A percentile compares a stretch with the other conserved stretches of the same genome.
Evolutionary conservation across 2,329 filamentous ascomycete species (phyloP).

Genomic region (Cladosporium sp.): DNA sequence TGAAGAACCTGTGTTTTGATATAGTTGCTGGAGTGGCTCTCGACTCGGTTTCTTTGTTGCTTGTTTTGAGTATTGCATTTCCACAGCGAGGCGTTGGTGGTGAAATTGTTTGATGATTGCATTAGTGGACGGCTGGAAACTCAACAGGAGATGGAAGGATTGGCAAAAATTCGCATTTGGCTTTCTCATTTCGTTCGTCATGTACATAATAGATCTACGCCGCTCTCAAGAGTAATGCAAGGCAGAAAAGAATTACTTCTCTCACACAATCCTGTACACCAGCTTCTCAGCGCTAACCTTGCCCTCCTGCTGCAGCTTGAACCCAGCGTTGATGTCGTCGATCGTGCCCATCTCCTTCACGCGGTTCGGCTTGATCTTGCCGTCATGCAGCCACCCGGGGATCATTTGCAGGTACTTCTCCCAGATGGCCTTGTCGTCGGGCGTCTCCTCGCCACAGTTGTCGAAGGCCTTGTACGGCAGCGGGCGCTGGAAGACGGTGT

Average conservation of each 20-base stretch:
- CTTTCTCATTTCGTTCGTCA: background rate
- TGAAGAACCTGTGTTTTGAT: background rate
- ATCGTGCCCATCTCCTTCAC: conserved; percentile 41
- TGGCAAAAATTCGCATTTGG: background rate
- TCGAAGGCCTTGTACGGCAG: conserved; percentile 14
- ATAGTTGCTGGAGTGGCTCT: background rate
- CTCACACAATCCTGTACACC: conserved; percentile 32
- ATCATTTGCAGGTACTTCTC: conserved; percentile 53
- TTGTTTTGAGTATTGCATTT: no score
- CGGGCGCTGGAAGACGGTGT: background rate
- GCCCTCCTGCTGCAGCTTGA: conserved; percentile 41
- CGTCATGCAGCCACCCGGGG: conserved; percentile 41
- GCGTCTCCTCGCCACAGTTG: conserved; percentile 6
- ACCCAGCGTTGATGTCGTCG: conserved; percentile 39
- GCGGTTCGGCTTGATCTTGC: conserved; percentile 40
- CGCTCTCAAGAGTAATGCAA: no score
- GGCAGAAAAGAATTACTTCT: no score
- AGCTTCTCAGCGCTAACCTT: conserved; percentile 44
- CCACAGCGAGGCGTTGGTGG: conserved; percentile 13
- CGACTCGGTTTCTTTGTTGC: conserved; percentile 2
- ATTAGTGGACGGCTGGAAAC: background rate
- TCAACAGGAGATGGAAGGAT: background rate
- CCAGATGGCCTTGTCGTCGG: conserved; percentile 52
- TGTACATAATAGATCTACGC: background rate
- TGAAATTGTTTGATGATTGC: background rate